These are phyloP conservation scores for Platanthera zijinensis DNA, from an alignment of 106 monocot genomes.

Conservation along the genomic window DNA sequence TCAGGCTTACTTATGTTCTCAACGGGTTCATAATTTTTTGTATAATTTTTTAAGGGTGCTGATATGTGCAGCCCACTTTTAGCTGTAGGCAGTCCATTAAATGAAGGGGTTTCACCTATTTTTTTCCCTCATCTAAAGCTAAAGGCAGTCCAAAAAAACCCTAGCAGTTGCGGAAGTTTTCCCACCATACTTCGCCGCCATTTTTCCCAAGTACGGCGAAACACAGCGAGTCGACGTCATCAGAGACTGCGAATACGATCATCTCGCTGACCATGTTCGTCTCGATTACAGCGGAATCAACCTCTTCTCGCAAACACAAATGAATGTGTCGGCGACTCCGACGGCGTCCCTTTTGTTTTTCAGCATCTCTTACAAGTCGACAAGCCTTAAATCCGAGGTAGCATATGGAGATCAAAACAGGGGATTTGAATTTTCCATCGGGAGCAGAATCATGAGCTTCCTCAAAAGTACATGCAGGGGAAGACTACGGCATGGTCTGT, in stretches of 20 bases:
- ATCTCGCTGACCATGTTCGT: slow-evolving; percentile 53
- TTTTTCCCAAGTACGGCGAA: slow-evolving; percentile 43
- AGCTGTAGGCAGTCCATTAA: no score
- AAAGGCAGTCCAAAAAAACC: no score
- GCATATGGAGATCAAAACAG: slow-evolving; percentile 15
- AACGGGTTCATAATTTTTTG: no score
- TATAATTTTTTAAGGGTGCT: no score
- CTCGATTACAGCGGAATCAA: slow-evolving; percentile 64
- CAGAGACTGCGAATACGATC: slow-evolving; percentile 39
- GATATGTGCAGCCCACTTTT: no score
- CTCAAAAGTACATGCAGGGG: slow-evolving; percentile 34
- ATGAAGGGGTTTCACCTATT: no score
- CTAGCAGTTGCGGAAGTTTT: background rate
- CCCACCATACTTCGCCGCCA: slow-evolving; percentile 50
- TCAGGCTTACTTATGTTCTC: background rate
- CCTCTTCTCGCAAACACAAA: slow-evolving; percentile 59
- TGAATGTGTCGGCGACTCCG: slow-evolving; percentile 8
- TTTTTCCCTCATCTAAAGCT: no score
- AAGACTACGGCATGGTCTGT: slow-evolving; percentile 54
- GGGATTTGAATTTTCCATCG: slow-evolving; percentile 30
- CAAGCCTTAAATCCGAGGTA: slow-evolving; percentile 34
- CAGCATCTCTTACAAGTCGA: slow-evolving; percentile 46
- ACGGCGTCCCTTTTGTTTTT: slow-evolving; percentile 25
- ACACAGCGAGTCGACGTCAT: slow-evolving; percentile 39
- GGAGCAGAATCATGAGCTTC: slow-evolving; percentile 41